These are phyloP conservation scores for Alternaria arbusti DNA, from an alignment of 2,329 filamentous ascomycete species.

Conservation along the genomic window DNA sequence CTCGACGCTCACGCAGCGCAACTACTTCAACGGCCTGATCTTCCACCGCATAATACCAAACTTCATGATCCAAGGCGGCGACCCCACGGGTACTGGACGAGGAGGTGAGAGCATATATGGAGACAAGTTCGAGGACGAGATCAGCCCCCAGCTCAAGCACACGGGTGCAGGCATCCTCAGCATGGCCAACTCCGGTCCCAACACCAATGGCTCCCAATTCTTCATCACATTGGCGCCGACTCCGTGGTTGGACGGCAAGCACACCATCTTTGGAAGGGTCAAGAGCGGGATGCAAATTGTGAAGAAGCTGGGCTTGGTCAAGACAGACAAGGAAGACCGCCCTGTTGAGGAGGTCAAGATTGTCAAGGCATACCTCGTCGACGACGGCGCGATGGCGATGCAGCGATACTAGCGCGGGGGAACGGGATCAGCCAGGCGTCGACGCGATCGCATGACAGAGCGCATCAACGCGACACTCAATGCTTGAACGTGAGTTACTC, in stretches of 20 bases:
- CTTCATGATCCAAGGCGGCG: conserved; percentile 96
- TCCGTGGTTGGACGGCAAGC: conserved; percentile 95
- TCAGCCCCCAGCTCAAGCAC: conserved; percentile 78
- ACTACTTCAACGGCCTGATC: conserved; percentile 85
- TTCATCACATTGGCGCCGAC: conserved; percentile 94
- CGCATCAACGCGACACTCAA: background rate
- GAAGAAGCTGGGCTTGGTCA: conserved; percentile 85
- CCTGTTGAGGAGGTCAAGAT: conserved; percentile 86
- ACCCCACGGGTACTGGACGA: conserved; percentile 90
- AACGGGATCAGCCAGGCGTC: background rate
- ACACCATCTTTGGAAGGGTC: conserved; percentile 94
- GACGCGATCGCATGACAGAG: background rate
- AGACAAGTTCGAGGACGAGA: conserved; percentile 93
- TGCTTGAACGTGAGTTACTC: conserved; percentile 2
- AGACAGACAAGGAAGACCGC: conserved; percentile 80
- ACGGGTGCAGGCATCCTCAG: conserved; percentile 91
- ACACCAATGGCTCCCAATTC: conserved; percentile 96
- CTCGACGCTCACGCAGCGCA: conserved; percentile 74
- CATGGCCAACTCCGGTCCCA: conserved; percentile 94
- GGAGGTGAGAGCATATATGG: conserved; percentile 91
- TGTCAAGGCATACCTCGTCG: conserved; percentile 72
- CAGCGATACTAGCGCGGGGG: conserved; percentile 4
- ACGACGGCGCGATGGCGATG: conserved; percentile 59
- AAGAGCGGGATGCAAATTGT: conserved; percentile 83
- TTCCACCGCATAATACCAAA: conserved; percentile 95